Evolutionary conservation across 129 eudicot species (phyloP).

Genomic region (Pulicaria dysenterica): DNA sequence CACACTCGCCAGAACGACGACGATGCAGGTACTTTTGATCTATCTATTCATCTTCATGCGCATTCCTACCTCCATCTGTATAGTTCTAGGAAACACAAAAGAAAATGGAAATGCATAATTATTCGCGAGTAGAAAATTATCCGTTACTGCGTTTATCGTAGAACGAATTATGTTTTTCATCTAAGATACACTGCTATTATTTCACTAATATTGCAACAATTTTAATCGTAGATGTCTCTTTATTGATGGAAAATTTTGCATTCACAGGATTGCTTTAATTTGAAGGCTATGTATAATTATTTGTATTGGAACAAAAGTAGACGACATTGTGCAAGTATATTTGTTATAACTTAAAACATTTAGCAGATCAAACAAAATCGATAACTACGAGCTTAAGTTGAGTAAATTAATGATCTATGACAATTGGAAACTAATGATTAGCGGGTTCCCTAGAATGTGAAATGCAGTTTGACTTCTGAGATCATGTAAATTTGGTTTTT

Average conservation of each 20-base stretch:
- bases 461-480: background rate
- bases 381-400: background rate
- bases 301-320: background rate
- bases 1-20: constrained; percentile 43
- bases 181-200: background rate
- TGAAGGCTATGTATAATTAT: background rate
- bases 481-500: background rate
- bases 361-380: background rate
- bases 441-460: background rate
- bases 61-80: background rate
- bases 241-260: background rate
- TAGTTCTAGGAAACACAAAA: background rate
- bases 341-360: background rate
- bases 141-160: constrained; percentile 5
- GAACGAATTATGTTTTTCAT: background rate
- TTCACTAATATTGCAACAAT: background rate
- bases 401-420: background rate
- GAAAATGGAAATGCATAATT: constrained; percentile 7
- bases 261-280: background rate
- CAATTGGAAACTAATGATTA: background rate
- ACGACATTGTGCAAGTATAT: constrained; percentile 3
- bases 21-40: constrained; percentile 48
- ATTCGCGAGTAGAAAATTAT: constrained; percentile 13
- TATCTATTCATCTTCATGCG: constrained; percentile 6
- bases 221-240: no score